Conservation (phyloP, 306 rosid species). For the Alnus glutinosa region DNA sequence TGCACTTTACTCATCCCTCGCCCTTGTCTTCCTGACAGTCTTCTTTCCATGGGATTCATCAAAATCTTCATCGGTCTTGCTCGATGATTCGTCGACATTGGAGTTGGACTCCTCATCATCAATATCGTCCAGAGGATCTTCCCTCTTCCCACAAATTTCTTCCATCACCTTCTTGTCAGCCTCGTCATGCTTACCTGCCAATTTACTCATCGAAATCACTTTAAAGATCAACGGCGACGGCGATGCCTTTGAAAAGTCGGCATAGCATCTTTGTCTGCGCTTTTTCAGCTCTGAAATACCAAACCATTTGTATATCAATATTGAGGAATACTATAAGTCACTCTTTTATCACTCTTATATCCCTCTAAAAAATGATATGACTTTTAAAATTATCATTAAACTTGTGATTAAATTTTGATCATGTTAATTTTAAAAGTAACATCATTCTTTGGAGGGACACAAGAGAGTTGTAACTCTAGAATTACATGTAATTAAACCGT, state of each 20-base stretch:
- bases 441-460: too few relatives aligned
- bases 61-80: conserved; percentile 51
- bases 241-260: conserved; percentile 56
- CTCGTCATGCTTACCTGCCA: conserved; percentile 56
- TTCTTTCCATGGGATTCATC: conserved; percentile 69
- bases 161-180: conserved; percentile 54
- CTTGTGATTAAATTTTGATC: too few relatives aligned
- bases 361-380: too few relatives aligned
- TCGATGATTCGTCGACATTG: conserved; percentile 5
- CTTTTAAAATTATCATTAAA: too few relatives aligned
- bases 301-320: background rate
- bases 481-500: background rate
- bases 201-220: conserved; percentile 63
- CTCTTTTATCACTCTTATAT: too few relatives aligned
- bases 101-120: conserved; percentile 24
- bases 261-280: conserved; percentile 49
- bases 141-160: conserved; percentile 47
- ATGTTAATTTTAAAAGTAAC: too few relatives aligned
- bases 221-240: conserved; percentile 54
- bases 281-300: conserved; percentile 54
- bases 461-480: too few relatives aligned
- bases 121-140: conserved; percentile 22
- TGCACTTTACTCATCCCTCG: conserved; percentile 50
- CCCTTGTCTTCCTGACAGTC: conserved; percentile 49
- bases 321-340: too few relatives aligned